phyloP scores from a whole-genome alignment of 106 monocot genomes.

The Platanthera guangdongensis region DNA sequence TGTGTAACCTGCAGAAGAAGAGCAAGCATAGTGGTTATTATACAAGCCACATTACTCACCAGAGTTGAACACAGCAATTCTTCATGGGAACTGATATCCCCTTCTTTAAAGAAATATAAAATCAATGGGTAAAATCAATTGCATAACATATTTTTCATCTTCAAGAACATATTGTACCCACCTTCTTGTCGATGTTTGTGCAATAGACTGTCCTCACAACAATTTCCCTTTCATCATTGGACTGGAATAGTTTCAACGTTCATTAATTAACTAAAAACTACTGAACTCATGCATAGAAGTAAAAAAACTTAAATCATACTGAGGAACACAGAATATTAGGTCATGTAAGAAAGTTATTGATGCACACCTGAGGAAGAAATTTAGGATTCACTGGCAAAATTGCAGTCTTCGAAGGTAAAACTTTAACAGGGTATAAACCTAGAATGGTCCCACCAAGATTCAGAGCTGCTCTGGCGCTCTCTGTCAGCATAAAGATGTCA shows the following conservation, averaged over 20 bases:
- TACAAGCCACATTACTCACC: not conserved
- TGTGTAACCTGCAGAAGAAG: slow-evolving; percentile 42
- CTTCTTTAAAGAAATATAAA: no score
- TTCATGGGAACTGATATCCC: no score
- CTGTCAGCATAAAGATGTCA: slow-evolving; percentile 16
- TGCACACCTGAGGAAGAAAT: slow-evolving; percentile 59
- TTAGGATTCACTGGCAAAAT: slow-evolving; percentile 71
- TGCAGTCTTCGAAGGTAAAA: slow-evolving; percentile 72
- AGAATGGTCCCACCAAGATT: slow-evolving; percentile 63
- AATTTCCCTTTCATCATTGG: slow-evolving; percentile 30
- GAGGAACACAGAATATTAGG: not conserved
- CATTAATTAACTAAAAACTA: no score
- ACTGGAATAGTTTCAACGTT: slow-evolving; percentile 8
- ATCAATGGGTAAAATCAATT: no score
- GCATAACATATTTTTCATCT: no score
- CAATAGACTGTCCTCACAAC: slow-evolving; percentile 44
- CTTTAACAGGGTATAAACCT: slow-evolving; percentile 45
- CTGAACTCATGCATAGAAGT: no score
- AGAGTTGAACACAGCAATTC: not conserved
- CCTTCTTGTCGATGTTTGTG: slow-evolving; percentile 48
- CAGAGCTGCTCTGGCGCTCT: slow-evolving; percentile 55
- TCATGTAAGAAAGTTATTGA: not conserved
- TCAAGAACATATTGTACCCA: not conserved
- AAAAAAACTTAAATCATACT: no score
- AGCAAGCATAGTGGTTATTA: not conserved